A percentile compares a stretch with the other conserved stretches of the same genome.
phyloP scores from a whole-genome alignment of 2,329 filamentous ascomycete genomes.

The Colletotrichum tanaceti region DNA sequence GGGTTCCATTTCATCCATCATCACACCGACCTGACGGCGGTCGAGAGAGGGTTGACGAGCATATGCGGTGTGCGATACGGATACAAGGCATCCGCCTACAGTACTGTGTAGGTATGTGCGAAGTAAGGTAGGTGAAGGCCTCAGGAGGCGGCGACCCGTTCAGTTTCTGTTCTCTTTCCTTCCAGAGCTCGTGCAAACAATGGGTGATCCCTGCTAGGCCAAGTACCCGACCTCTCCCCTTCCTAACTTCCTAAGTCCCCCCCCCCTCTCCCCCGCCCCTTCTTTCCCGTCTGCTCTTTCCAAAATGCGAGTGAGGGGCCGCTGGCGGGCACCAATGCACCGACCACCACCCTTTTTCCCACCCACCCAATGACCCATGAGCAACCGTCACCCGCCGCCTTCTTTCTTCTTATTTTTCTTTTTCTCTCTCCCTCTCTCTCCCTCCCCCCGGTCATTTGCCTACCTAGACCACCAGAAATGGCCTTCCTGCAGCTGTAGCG shows the following conservation, averaged over 20 bases:
- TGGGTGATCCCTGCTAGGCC: slow-evolving; percentile 23
- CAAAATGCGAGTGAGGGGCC: slow-evolving; percentile 23
- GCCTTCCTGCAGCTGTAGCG: slow-evolving; percentile 14
- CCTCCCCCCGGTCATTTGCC: slow-evolving; percentile 9
- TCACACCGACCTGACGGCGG: slow-evolving; percentile 29
- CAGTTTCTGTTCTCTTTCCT: slow-evolving; percentile 1
- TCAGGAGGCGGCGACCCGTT: background rate
- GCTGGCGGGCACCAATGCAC: slow-evolving; percentile 25
- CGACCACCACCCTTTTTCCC: slow-evolving; percentile 33
- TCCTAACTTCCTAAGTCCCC: background rate
- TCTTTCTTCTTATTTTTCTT: background rate
- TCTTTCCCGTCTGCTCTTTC: slow-evolving; percentile 18
- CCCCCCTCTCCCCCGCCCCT: background rate
- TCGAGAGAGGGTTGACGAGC: background rate
- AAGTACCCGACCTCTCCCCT: slow-evolving; percentile 20
- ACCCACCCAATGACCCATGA: slow-evolving; percentile 4
- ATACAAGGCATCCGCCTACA: slow-evolving; percentile 1
- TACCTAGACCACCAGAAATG: slow-evolving; percentile 10
- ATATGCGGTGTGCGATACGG: slow-evolving; percentile 26
- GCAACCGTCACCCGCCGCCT: slow-evolving; percentile 21
- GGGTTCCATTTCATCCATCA: slow-evolving; percentile 38
- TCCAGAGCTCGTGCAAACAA: slow-evolving; percentile 28
- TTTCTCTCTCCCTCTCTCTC: background rate
- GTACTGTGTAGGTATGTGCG: background rate
- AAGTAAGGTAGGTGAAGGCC: background rate